Percentiles rank a stretch among this genome's conserved stretches.
Conservation (phyloP, 179 eudicot species). For the Amaranthus tricolor region DNA sequence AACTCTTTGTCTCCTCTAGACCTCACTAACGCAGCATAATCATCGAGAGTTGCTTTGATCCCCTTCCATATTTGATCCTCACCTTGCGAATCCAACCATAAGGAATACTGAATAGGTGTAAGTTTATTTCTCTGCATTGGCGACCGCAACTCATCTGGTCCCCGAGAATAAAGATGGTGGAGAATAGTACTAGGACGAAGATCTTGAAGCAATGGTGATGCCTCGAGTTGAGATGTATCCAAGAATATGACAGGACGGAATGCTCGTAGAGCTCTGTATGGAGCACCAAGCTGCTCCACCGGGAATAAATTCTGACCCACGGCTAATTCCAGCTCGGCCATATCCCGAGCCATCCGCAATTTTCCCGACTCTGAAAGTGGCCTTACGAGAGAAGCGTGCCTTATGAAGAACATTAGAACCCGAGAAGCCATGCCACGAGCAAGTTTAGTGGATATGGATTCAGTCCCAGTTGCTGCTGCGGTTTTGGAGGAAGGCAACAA, state of each 20-base stretch:
- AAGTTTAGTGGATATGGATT: constrained; percentile 73
- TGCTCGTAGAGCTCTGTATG: constrained; percentile 86
- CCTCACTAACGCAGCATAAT: constrained; percentile 67
- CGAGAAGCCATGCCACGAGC: constrained; percentile 86
- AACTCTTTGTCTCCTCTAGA: constrained; percentile 84
- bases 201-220: constrained; percentile 78
- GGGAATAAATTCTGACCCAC: constrained; percentile 89
- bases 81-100: constrained; percentile 94
- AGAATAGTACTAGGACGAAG: constrained; percentile 71
- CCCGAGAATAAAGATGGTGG: constrained; percentile 89
- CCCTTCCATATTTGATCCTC: constrained; percentile 98
- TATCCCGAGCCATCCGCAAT: constrained; percentile 85
- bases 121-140: constrained; percentile 87
- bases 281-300: constrained; percentile 84
- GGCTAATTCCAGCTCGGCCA: constrained; percentile 87
- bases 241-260: constrained; percentile 82
- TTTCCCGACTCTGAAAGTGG: constrained; percentile 93
- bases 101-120: constrained; percentile 72
- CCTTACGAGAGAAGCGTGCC: constrained; percentile 84
- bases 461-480: constrained; percentile 43
- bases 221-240: constrained; percentile 77
- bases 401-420: constrained; percentile 69
- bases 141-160: constrained; percentile 77
- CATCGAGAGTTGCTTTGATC: constrained; percentile 84
- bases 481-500: constrained; percentile 69